Percentiles rank a stretch among this genome's conserved stretches.
These are phyloP conservation scores for Arxiozyma slooffiae DNA, from an alignment of 1,139 yeast species.

Conservation along the genomic window DNA sequence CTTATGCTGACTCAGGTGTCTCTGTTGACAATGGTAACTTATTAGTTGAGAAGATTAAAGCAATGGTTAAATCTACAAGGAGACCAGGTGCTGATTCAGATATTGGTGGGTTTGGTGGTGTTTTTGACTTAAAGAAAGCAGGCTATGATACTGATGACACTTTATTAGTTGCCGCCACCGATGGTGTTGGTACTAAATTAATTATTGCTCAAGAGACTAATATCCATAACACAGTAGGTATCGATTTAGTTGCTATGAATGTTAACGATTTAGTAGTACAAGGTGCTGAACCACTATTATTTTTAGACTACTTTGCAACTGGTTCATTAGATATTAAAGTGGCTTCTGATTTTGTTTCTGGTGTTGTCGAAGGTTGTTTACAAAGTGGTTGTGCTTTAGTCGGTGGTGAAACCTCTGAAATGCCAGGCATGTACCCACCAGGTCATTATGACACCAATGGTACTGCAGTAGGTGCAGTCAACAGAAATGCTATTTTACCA, in stretches of 20 bases:
- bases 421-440: constrained; percentile 97
- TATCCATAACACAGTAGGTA: constrained; percentile 92
- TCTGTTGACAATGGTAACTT: constrained; percentile 91
- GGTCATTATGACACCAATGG: constrained; percentile 98
- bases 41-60: constrained; percentile 83
- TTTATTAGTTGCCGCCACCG: constrained; percentile 91
- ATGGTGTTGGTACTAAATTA: constrained; percentile 97
- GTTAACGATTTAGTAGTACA: constrained; percentile 96
- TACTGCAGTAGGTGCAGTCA: constrained; percentile 98
- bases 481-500: constrained; percentile 66
- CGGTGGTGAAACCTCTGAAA: constrained; percentile 98
- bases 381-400: constrained; percentile 95
- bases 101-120: constrained; percentile 98
- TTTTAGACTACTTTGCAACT: constrained; percentile 93
- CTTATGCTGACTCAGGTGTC: constrained; percentile 93
- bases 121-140: constrained; percentile 80
- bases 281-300: constrained; percentile 96
- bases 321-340: constrained; percentile 77
- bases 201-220: constrained; percentile 85
- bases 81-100: constrained; percentile 97
- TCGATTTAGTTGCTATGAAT: constrained; percentile 97
- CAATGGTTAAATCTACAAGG: constrained; percentile 84
- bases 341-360: constrained; percentile 83
- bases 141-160: constrained; percentile 70
- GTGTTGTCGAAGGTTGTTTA: constrained; percentile 95